A percentile compares a stretch with the other conserved stretches of the same genome.
Conservation (phyloP, 371 early-diverging fungal species). For the Mortierella sp. region DNA sequence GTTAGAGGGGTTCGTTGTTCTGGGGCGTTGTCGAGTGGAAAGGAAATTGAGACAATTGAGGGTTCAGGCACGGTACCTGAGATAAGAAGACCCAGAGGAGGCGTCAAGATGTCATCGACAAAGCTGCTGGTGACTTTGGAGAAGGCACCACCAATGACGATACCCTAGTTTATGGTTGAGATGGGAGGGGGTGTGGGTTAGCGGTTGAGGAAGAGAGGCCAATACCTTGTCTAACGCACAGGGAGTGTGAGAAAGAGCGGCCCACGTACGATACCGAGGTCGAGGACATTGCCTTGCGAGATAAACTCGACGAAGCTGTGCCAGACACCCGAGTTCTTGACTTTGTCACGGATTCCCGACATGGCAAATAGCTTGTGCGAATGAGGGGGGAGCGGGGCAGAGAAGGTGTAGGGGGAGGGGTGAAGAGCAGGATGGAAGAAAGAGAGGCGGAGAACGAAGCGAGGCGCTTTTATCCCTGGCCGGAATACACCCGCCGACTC, state of each 20-base stretch:
- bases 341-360: conserved; percentile 29
- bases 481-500: too few relatives aligned
- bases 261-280: conserved; percentile 50
- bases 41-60: background rate
- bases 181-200: background rate
- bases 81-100: conserved; percentile 56
- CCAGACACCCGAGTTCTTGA: conserved; percentile 39
- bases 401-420: conserved; percentile 7
- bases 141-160: conserved; percentile 56
- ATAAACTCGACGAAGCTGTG: conserved; percentile 36
- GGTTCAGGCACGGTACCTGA: conserved; percentile 25
- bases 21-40: too few relatives aligned
- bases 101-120: conserved; percentile 55
- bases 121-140: conserved; percentile 49
- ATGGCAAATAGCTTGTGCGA: conserved; percentile 6
- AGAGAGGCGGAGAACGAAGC: background rate
- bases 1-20: too few relatives aligned
- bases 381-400: background rate
- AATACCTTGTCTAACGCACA: background rate
- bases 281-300: conserved; percentile 41
- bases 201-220: background rate
- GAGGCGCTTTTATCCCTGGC: background rate
- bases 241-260: background rate
- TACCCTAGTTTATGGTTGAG: conserved; percentile 46
- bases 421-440: conserved; percentile 2